Base-by-base conservation (phyloP, 164 flowering plant genomes). In the Brasenia schreberi region DNA sequence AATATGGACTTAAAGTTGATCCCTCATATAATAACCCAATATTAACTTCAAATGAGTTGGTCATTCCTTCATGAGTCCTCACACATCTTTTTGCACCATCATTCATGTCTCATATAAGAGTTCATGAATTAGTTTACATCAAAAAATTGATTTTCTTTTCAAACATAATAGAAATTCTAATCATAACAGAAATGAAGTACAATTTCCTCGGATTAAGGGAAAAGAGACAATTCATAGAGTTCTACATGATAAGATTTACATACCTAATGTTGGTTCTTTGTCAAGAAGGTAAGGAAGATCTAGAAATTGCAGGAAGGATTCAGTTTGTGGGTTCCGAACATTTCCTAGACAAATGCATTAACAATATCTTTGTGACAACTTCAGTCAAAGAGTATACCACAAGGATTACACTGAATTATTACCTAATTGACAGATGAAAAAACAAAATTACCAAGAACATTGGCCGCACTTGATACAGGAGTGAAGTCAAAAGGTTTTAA, bases 201-300 rank as follows among this genome's bases (percentile, higher is more conserved):
- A 33, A 33, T 33, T 33, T 33, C 39, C 2, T 23, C 39, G n/a
- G n/a, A n/a, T n/a, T n/a, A 33, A 33, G 0, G 39, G 39, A 33
- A 33, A 33, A 33, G 39, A 33, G 39, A 23, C 2, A 33, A 33
- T 33, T 33, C 3, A 33, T 33, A 33, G 39, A 33, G 39, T 33
- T 33, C 4, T 33, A 3, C 39, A 33, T 3, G 39, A 33, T 33
- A 33, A 1, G 39, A 49, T 12, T 3, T 49, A 49, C 56, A 49
- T 14, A 49, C 56, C 56, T 14, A 9, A 6, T 49, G 56, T 49
- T 49, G 56, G 56, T 49, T 9, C 10, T 9, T 18, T 69, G 69
- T 87, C 92, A 73, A 90, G 89, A 69, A 83, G 78, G 75, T 90
- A 84, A 0, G 87, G 88, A 70, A 87, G 87, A 68, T 79, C 95